These are phyloP conservation scores for Candida mattraensis DNA, from an alignment of 805 yeast genomes.

Conservation along the genomic window DNA sequence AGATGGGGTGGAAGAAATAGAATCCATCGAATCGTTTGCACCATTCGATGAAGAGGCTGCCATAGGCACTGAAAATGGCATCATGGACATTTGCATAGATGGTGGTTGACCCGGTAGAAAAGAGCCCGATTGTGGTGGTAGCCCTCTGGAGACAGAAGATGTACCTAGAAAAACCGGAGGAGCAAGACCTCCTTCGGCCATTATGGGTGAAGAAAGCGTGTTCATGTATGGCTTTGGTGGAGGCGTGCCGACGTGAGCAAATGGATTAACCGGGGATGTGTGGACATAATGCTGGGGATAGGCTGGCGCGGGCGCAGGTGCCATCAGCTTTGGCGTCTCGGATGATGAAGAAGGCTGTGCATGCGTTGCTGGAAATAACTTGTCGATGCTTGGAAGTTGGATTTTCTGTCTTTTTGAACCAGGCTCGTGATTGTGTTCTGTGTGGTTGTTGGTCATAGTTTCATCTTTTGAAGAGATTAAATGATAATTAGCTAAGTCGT, in stretches of 20 bases:
- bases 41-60: neutral
- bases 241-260: constrained; percentile 1
- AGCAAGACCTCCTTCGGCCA: no score
- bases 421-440: neutral
- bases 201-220: no score
- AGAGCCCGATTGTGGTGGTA: no score
- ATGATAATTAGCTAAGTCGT: constrained; percentile 15
- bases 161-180: neutral
- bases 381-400: constrained; percentile 25
- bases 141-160: constrained; percentile 1
- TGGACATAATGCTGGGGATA: constrained; percentile 2
- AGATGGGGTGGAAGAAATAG: constrained; percentile 3
- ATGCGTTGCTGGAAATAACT: constrained; percentile 18
- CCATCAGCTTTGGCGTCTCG: no score
- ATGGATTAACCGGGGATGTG: constrained; percentile 1
- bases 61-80: constrained; percentile 2
- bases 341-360: constrained; percentile 7
- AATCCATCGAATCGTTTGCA: constrained; percentile 1
- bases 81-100: neutral
- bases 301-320: neutral
- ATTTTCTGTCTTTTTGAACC: constrained; percentile 11
- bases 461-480: constrained; percentile 5
- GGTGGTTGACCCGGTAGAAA: constrained; percentile 1
- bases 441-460: constrained; percentile 1
- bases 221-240: no score